Evolutionary conservation across 179 eudicot genomes (phyloP).

Genomic region (Silene coronaria): DNA sequence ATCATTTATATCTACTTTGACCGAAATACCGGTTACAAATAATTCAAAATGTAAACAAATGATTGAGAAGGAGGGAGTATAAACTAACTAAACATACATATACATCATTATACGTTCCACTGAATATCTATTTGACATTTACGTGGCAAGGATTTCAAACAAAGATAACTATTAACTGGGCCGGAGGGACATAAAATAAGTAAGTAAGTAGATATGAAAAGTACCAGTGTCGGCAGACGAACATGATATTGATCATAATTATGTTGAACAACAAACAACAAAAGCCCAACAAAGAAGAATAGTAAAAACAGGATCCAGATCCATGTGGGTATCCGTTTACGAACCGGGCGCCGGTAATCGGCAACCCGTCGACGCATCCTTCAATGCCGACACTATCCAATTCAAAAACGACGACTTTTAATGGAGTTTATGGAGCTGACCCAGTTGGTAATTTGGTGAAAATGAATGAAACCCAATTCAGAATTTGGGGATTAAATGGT

Average conservation of each 20-base stretch:
- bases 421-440: background rate
- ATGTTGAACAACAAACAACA: conserved; percentile 67
- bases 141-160: too few relatives aligned
- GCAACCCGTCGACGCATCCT: conserved; percentile 82
- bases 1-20: too few relatives aligned
- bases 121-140: too few relatives aligned
- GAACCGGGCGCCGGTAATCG: conserved; percentile 84
- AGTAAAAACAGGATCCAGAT: conserved; percentile 68
- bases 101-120: too few relatives aligned
- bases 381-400: conserved; percentile 1
- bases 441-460: background rate
- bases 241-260: conserved; percentile 46
- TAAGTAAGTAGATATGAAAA: background rate
- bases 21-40: too few relatives aligned
- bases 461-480: conserved; percentile 7
- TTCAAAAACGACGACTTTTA: background rate
- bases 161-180: too few relatives aligned
- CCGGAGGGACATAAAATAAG: too few relatives aligned
- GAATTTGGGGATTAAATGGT: conserved; percentile 3
- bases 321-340: conserved; percentile 66
- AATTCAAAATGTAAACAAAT: too few relatives aligned
- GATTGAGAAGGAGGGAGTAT: too few relatives aligned
- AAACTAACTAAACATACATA: too few relatives aligned
- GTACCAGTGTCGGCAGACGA: conserved; percentile 48
- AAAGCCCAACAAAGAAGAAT: conserved; percentile 49